These are phyloP conservation scores for Fusarium verticillioides DNA, from an alignment of 2,329 filamentous ascomycete genomes.

Conservation along the genomic window DNA sequence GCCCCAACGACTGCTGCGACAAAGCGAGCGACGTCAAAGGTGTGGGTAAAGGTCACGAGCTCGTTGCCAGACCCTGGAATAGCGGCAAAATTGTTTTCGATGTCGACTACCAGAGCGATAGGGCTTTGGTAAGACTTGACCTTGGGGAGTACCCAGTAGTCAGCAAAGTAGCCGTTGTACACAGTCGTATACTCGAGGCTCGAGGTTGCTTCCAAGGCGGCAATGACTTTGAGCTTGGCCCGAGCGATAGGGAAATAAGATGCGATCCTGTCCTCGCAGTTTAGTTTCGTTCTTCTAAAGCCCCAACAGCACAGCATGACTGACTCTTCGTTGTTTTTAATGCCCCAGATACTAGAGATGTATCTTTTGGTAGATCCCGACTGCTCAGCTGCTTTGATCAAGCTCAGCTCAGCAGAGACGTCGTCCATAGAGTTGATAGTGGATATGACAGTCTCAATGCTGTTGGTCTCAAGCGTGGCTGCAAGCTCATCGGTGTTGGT, in stretches of 20 bases:
- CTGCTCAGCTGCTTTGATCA: neutral
- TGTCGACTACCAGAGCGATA: neutral
- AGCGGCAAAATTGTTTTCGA: neutral
- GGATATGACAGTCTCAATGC: neutral
- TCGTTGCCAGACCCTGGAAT: neutral
- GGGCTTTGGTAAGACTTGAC: neutral
- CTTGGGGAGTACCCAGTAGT: neutral
- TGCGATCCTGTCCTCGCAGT: neutral
- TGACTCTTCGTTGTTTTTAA: neutral
- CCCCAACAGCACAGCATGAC: neutral
- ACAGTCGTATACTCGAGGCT: neutral
- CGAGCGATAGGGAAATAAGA: neutral
- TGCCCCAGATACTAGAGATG: neutral
- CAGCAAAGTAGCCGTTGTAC: neutral
- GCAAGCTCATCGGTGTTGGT: neutral
- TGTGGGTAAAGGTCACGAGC: neutral
- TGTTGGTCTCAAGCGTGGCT: neutral
- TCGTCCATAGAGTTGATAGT: neutral
- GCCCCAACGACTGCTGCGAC: neutral
- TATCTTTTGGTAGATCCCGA: neutral
- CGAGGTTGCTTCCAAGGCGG: neutral
- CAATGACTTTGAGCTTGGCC: neutral
- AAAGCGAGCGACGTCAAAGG: neutral
- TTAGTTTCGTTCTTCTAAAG: neutral
- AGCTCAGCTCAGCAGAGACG: neutral